Conservation (phyloP, 768 basidiomycete species). For the Mycena maculata region DNA sequence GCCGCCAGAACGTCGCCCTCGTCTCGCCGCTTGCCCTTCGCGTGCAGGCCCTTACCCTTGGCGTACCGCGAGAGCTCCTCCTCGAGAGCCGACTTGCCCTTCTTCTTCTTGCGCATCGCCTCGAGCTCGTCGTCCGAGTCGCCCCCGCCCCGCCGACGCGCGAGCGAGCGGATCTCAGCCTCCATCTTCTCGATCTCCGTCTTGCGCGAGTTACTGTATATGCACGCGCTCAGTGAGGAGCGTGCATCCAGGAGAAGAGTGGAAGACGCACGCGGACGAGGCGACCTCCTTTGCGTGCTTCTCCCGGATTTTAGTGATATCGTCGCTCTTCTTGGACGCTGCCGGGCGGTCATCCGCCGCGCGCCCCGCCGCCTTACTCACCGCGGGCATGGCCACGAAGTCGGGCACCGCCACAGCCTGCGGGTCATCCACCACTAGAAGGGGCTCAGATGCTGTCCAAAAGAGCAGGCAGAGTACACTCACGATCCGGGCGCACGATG, state of each 20-base stretch:
- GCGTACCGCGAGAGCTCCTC: conserved; percentile 88
- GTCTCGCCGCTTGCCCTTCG: conserved; percentile 72
- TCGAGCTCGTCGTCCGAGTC: conserved; percentile 72
- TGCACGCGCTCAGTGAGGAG: not conserved
- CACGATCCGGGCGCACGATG: conserved; percentile 87
- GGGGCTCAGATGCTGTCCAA: conserved; percentile 13
- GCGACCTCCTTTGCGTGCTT: conserved; percentile 79
- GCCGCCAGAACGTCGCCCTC: conserved; percentile 78
- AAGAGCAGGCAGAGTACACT: conserved; percentile 44
- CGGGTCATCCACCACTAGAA: conserved; percentile 52
- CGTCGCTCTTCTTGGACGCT: conserved; percentile 55
- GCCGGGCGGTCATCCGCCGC: conserved; percentile 43
- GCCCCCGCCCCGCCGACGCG: conserved; percentile 66
- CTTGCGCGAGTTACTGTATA: conserved; percentile 68
- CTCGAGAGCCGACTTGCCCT: conserved; percentile 68
- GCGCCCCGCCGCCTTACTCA: conserved; percentile 31
- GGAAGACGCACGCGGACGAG: conserved; percentile 62
- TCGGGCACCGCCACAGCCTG: conserved; percentile 51
- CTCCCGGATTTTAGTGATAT: conserved; percentile 79
- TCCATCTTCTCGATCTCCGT: conserved; percentile 90
- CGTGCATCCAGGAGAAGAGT: not conserved
- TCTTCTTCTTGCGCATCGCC: conserved; percentile 60
- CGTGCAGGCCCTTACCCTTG: conserved; percentile 69
- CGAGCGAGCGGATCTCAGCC: conserved; percentile 83
- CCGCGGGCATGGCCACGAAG: conserved; percentile 48